A percentile compares a stretch with the other conserved stretches of the same genome.
phyloP scores from a whole-genome alignment of 2,329 filamentous ascomycete genomes.

The Hysterium pulicare region DNA sequence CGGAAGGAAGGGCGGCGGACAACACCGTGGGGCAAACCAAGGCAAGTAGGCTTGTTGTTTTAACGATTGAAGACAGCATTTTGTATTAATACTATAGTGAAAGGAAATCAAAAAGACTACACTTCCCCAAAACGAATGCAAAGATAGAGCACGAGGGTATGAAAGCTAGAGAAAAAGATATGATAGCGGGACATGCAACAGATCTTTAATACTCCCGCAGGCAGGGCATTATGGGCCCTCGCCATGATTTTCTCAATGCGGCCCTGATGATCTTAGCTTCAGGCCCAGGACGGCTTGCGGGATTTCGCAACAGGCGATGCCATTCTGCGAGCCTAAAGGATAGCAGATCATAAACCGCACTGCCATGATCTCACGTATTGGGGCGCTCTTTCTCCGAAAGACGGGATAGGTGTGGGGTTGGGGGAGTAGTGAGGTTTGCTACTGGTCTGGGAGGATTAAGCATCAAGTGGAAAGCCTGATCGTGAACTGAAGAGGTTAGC shows the following conservation, averaged over 20 bases:
- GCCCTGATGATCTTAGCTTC: conserved; percentile 9
- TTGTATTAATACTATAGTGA: conserved; percentile 4
- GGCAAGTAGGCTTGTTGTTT: conserved; percentile 10
- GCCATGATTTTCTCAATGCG: conserved; percentile 4
- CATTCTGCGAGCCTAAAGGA: conserved; percentile 6
- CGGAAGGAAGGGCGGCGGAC: conserved; percentile 15
- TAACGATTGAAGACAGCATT: conserved; percentile 14
- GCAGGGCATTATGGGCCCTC: background rate
- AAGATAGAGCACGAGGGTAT: background rate
- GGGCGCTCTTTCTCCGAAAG: background rate
- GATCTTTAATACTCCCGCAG: conserved; percentile 7
- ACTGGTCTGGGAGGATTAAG: too few species aligned
- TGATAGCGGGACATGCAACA: conserved; percentile 10
- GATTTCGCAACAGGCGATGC: conserved; percentile 4
- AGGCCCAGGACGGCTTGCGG: conserved; percentile 3
- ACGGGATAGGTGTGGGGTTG: background rate
- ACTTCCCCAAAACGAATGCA: conserved; percentile 8
- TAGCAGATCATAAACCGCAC: conserved; percentile 7
- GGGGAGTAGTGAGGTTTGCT: background rate
- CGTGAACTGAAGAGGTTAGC: background rate
- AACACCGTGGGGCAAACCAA: conserved; percentile 8
- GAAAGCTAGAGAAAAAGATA: conserved; percentile 1
- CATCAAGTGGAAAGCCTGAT: too few species aligned
- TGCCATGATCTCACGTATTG: conserved; percentile 9
- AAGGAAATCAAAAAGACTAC: conserved; percentile 6